Percentiles rank a stretch among this genome's conserved stretches.
Evolutionary conservation across 169 alveolate species (phyloP).

Genomic region (Cryptosporidium ubiquitum): DNA sequence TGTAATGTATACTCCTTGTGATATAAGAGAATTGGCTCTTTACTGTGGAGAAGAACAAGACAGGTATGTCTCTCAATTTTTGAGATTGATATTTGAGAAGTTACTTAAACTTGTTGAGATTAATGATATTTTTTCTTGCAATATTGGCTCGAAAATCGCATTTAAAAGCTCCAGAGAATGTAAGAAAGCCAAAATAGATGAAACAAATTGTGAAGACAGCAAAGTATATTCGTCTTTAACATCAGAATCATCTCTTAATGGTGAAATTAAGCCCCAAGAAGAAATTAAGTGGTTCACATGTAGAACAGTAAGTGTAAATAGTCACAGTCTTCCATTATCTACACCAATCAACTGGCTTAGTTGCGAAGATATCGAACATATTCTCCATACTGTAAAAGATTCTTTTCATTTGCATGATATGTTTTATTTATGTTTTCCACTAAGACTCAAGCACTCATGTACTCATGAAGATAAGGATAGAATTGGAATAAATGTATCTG

Average conservation of each 20-base stretch:
- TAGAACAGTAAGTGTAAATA: constrained; percentile 40
- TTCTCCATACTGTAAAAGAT: constrained; percentile 27
- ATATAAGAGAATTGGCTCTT: constrained; percentile 35
- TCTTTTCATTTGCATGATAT: constrained; percentile 38
- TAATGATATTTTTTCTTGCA: background rate
- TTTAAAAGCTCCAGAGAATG: background rate
- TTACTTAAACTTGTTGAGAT: constrained; percentile 21
- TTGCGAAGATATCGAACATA: constrained; percentile 65
- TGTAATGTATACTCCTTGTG: constrained; percentile 70
- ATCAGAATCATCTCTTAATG: background rate
- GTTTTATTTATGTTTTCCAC: constrained; percentile 63
- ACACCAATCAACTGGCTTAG: constrained; percentile 64
- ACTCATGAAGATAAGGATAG: constrained; percentile 53
- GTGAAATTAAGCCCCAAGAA: background rate
- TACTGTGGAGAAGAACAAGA: constrained; percentile 38
- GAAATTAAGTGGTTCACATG: constrained; percentile 23
- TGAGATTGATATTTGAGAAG: constrained; percentile 29
- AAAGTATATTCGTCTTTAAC: background rate
- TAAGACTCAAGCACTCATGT: constrained; percentile 51
- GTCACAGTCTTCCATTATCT: constrained; percentile 66
- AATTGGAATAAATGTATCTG: constrained; percentile 9
- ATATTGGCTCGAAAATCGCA: background rate
- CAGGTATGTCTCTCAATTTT: background rate
- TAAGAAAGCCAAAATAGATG: background rate
- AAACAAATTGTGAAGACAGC: background rate